These are phyloP conservation scores for Perkinsus chesapeaki DNA, from an alignment of 169 alveolate species.

Conservation along the genomic window DNA sequence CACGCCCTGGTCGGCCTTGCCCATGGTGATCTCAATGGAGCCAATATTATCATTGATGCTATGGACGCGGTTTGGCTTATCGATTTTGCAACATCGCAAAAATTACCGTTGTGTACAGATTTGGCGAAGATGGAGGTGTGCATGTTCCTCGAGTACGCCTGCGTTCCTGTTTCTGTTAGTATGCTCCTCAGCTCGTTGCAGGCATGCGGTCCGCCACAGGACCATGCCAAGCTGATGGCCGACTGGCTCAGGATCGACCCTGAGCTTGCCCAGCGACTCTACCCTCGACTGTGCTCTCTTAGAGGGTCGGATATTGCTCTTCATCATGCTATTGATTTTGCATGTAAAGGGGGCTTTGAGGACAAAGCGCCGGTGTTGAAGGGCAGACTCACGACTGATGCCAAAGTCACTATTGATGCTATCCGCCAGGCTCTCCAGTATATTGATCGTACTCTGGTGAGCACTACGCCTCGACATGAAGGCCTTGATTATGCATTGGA, in stretches of 20 bases:
- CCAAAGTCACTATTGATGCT: not conserved
- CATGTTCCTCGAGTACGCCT: constrained; percentile 1
- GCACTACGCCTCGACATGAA: not conserved
- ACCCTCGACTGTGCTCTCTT: not conserved
- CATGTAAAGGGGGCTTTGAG: not conserved
- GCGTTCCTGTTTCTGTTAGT: not conserved
- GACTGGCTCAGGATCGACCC: not conserved
- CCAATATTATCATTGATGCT: constrained; percentile 9
- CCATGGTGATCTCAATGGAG: constrained; percentile 11
- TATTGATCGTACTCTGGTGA: not conserved
- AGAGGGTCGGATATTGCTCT: not conserved
- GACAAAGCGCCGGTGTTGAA: not conserved
- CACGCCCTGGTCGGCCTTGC: constrained; percentile 2
- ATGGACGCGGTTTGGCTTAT: constrained; percentile 15
- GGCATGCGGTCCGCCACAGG: not conserved
- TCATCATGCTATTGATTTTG: not conserved
- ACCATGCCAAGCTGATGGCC: not conserved
- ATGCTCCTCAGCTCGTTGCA: not conserved
- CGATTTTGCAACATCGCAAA: constrained; percentile 1
- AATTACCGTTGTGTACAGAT: not conserved
- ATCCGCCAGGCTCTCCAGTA: not conserved
- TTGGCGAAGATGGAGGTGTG: constrained; percentile 8
- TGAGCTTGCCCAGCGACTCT: not conserved
- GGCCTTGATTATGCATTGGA: not conserved
- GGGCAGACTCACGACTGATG: not conserved